A percentile compares a stretch with the other conserved stretches of the same genome.
Conservation (phyloP, 1,284 basidiomycete species). For the Volvariella surrecta region DNA sequence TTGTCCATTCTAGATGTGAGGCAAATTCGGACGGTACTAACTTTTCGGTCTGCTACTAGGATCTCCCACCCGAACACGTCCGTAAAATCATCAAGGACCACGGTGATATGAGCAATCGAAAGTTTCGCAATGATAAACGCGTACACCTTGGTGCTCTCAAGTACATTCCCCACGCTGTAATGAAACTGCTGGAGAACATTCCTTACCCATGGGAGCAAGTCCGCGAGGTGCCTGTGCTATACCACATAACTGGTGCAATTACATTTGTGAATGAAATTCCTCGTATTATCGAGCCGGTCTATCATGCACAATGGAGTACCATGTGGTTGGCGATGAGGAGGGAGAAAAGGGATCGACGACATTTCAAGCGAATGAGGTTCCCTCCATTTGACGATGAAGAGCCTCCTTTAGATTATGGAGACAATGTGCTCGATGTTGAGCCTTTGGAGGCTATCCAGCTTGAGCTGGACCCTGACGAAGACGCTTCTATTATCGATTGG, state of each 20-base stretch:
- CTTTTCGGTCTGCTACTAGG: too few species aligned
- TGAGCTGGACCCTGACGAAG: slow-evolving; percentile 92
- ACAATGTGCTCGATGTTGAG: slow-evolving; percentile 97
- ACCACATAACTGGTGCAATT: slow-evolving; percentile 99
- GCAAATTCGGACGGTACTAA: too few species aligned
- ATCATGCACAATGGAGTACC: slow-evolving; percentile 98
- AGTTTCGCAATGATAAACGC: slow-evolving; percentile 98
- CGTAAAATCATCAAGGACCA: slow-evolving; percentile 98
- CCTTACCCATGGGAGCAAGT: slow-evolving; percentile 99
- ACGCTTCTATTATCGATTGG: slow-evolving; percentile 94
- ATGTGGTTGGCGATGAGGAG: slow-evolving; percentile 99
- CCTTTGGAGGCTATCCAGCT: slow-evolving; percentile 98
- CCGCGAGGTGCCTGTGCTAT: slow-evolving; percentile 92
- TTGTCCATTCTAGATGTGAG: slow-evolving; percentile 6
- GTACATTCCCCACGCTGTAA: slow-evolving; percentile 98
- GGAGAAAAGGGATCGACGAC: slow-evolving; percentile 97
- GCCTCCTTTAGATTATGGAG: slow-evolving; percentile 95
- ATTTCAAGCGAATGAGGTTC: slow-evolving; percentile 99
- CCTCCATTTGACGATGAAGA: slow-evolving; percentile 99
- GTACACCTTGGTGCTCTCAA: slow-evolving; percentile 97
- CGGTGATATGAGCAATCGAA: slow-evolving; percentile 94
- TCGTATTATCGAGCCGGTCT: slow-evolving; percentile 93
- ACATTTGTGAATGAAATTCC: slow-evolving; percentile 99
- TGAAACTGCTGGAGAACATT: slow-evolving; percentile 99
- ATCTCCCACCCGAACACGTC: slow-evolving; percentile 88